phyloP scores from a whole-genome alignment of 257 asterid species.

The Gardenia jasminoides region DNA sequence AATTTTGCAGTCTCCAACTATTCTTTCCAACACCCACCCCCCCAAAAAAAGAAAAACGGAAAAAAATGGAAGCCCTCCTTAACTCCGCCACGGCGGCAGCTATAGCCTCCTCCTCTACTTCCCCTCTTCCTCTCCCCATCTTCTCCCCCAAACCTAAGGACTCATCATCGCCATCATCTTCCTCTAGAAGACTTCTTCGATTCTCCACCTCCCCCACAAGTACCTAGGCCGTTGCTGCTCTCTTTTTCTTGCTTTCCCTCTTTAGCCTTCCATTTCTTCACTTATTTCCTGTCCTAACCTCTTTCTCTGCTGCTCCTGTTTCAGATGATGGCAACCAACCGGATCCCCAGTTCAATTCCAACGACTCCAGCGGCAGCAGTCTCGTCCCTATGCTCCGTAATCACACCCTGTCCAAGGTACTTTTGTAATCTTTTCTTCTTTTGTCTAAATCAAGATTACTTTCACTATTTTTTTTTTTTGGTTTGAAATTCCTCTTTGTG shows the following conservation, averaged over 20 bases:
- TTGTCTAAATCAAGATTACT: too few species aligned
- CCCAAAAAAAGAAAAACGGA: too few species aligned
- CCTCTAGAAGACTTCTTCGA: conserved; percentile 50
- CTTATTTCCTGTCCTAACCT: conserved; percentile 3
- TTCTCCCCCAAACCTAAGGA: conserved; percentile 46
- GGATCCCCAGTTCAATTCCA: conserved; percentile 50
- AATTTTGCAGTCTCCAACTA: too few species aligned
- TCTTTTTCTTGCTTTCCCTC: not conserved
- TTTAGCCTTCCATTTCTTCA: not conserved
- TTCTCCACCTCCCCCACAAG: conserved; percentile 64
- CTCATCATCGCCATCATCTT: not conserved
- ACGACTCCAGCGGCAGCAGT: conserved; percentile 16
- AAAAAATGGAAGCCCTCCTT: conserved; percentile 54
- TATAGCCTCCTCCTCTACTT: conserved; percentile 20
- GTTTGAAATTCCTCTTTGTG: too few species aligned
- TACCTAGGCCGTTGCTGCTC: conserved; percentile 15
- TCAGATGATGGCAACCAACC: conserved; percentile 46
- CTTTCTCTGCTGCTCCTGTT: not conserved
- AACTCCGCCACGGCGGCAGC: conserved; percentile 36
- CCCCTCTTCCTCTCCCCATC: conserved; percentile 47
- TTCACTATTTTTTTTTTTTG: too few species aligned
- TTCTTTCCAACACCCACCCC: too few species aligned
- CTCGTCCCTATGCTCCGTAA: conserved; percentile 49
- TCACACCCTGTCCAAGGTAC: conserved; percentile 60
- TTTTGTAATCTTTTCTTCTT: not conserved